Evolutionary conservation across 106 monocot species (phyloP).

Genomic region (Acanthochlamys bracteata): DNA sequence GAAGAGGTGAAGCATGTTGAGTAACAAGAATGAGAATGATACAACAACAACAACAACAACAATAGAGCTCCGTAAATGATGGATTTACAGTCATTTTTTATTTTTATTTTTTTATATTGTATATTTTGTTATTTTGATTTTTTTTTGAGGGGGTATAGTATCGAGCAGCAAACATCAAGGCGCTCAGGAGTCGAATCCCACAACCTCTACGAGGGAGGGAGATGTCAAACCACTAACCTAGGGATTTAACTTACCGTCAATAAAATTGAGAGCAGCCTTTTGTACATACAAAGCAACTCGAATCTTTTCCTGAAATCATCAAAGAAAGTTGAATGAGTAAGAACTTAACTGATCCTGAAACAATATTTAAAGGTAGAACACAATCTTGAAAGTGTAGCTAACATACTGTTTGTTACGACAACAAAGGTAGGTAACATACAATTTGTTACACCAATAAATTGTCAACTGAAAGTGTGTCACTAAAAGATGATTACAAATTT

Average conservation of each 20-base stretch:
- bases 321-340: not conserved
- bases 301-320: constrained; percentile 53
- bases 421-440: not conserved
- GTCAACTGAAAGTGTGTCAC: not conserved
- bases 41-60: not conserved
- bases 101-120: too few species aligned
- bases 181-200: too few species aligned
- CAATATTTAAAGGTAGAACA: too few species aligned
- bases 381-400: not conserved
- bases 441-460: not conserved
- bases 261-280: constrained; percentile 78
- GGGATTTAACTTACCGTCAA: too few species aligned
- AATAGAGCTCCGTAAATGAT: not conserved
- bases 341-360: not conserved
- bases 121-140: too few species aligned
- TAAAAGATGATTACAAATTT: not conserved
- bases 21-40: not conserved
- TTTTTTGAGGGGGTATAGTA: too few species aligned
- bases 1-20: not conserved
- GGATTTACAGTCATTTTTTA: too few species aligned
- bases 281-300: constrained; percentile 70
- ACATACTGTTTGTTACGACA: not conserved
- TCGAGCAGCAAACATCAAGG: too few species aligned
- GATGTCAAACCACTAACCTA: too few species aligned
- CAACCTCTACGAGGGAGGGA: too few species aligned